Percentiles rank a stretch among this genome's conserved stretches.
Evolutionary conservation across 2,329 filamentous ascomycete species (phyloP).

Genomic region (Phyllosticta paracitricarpa): DNA sequence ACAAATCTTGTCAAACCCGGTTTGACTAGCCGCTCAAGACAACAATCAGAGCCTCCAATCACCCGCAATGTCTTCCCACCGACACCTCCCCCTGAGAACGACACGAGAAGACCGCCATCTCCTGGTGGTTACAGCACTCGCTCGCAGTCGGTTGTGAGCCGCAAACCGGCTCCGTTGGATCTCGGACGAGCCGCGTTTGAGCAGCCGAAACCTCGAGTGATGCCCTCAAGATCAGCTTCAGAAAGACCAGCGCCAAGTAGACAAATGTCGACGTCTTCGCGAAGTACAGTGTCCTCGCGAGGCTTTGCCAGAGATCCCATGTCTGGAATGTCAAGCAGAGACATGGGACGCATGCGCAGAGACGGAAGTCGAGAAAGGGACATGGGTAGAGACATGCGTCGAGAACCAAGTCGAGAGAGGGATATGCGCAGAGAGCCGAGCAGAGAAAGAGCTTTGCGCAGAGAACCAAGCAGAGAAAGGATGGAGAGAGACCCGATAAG

Average conservation of each 20-base stretch:
- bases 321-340: slow-evolving; percentile 13
- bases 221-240: slow-evolving; percentile 32
- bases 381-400: background rate
- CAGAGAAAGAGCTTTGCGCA: slow-evolving; percentile 21
- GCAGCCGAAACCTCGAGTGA: slow-evolving; percentile 26
- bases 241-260: slow-evolving; percentile 32
- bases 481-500: slow-evolving; percentile 4
- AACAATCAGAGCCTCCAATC: slow-evolving; percentile 75
- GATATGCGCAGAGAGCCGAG: slow-evolving; percentile 17
- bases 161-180: slow-evolving; percentile 39
- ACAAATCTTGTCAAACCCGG: slow-evolving; percentile 87
- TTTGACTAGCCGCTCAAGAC: slow-evolving; percentile 61
- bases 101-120: slow-evolving; percentile 40
- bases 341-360: slow-evolving; percentile 11
- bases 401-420: background rate
- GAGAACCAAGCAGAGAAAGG: slow-evolving; percentile 13
- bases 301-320: background rate
- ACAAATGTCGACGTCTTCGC: slow-evolving; percentile 22
- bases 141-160: slow-evolving; percentile 39
- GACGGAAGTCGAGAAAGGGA: slow-evolving; percentile 5
- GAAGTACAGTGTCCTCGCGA: slow-evolving; percentile 10
- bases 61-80: slow-evolving; percentile 82
- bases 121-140: slow-evolving; percentile 18
- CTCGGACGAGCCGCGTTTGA: slow-evolving; percentile 41
- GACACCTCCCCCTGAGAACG: slow-evolving; percentile 91